Evolutionary conservation across 2,329 filamentous ascomycete species (phyloP), one percentile per base, ranked within the genome.

Genomic region (Fusarium keratoplasticum): DNA sequence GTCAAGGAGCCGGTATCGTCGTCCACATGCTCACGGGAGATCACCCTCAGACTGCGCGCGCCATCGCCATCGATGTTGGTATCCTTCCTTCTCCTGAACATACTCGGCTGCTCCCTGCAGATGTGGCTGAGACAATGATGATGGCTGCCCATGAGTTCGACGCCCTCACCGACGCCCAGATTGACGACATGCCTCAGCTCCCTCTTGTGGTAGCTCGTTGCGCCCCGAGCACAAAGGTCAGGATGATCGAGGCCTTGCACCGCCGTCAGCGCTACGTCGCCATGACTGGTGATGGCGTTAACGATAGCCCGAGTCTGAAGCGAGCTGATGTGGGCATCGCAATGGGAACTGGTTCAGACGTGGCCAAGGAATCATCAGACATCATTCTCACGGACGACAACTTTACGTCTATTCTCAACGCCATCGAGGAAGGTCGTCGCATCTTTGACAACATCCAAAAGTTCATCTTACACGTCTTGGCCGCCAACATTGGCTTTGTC

Each of bases 201-300:
- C 91, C 91, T 3, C 83, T 93, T 1, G 91, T 93, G 1, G 89
- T 93, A 55, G 91, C 92, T 47, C 87, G 92, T 14, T 93, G 92
- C 76, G 90, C 91, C 2, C 92, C 92, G 0, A 87, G 88, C 50
- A 94, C 92, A 8, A 94, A 94, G 79, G 91, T 93, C 14, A 88
- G 91, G 55, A 94, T 94, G 92, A 93, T 94, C 61, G 90, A 92
- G 67, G 91, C 91, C 6, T 86, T 94, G n/a, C 91, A 93, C 77
- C 86, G 91, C n/a, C 87, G 91, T 59, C 85, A 86, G 44, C 83
- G 84, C 25, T 93, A 89, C 79, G 89, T 88, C 40, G 91, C 91
- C 59, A 93, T 93, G 90, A 93, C 91, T 27, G 91, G 91, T 61
- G 91, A 93, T 75, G 91, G 91, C 54, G 91, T 93, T 40, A 93